A percentile compares a stretch with the other conserved stretches of the same genome.
phyloP scores from a whole-genome alignment of 1,139 yeast genomes.

The Yamadazyma taylorii region DNA sequence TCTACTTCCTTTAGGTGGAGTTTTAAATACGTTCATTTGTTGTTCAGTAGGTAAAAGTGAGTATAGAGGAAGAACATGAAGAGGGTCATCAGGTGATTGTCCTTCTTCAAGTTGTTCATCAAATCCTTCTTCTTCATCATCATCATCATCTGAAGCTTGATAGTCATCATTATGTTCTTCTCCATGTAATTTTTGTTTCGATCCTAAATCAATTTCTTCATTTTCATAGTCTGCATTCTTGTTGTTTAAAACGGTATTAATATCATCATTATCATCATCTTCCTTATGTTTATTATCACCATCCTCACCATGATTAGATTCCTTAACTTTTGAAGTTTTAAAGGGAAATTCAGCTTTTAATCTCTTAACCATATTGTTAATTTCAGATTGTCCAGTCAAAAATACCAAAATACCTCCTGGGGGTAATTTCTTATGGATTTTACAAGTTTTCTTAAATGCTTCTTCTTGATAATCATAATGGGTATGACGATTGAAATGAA shows the following conservation, averaged over 20 bases:
- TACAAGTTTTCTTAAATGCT: constrained; percentile 79
- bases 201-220: constrained; percentile 85
- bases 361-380: constrained; percentile 68
- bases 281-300: too few relatives aligned
- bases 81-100: constrained; percentile 76
- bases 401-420: constrained; percentile 93
- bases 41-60: constrained; percentile 89
- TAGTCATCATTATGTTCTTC: constrained; percentile 35
- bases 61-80: constrained; percentile 88
- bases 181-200: constrained; percentile 32
- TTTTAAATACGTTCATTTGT: constrained; percentile 89
- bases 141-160: constrained; percentile 37
- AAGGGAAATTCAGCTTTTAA: constrained; percentile 71
- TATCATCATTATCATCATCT: constrained; percentile 31
- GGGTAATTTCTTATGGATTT: constrained; percentile 83
- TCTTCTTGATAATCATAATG: constrained; percentile 79
- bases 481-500: constrained; percentile 85
- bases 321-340: constrained; percentile 17
- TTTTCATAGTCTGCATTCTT: constrained; percentile 74
- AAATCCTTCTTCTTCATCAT: constrained; percentile 85
- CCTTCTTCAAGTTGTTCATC: constrained; percentile 77
- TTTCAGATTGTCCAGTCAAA: constrained; percentile 93
- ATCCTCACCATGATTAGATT: constrained; percentile 8
- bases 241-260: constrained; percentile 38
- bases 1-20: constrained; percentile 83